Evolutionary conservation across 78 protist species (phyloP).

Genomic region (Salpingoeca rosetta): DNA sequence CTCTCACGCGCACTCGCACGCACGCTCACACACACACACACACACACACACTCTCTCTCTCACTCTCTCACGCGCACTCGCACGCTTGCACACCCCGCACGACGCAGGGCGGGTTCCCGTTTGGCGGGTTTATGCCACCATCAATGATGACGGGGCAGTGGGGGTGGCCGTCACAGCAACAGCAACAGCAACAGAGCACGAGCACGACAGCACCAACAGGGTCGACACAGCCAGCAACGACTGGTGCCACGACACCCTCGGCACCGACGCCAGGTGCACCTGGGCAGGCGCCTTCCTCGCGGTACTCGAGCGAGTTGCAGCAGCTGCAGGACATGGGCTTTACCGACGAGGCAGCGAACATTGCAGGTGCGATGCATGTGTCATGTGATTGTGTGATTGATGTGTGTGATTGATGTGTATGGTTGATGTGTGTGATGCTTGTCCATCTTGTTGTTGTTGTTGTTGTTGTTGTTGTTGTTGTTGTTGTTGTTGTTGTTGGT

Average conservation of each 20-base stretch:
- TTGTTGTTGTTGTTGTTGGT: too few relatives aligned
- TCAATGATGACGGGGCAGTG: background rate
- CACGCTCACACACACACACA: too few relatives aligned
- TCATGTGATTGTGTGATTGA: background rate
- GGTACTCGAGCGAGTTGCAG: slow-evolving; percentile 38
- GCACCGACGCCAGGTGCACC: too few relatives aligned
- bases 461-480: too few relatives aligned
- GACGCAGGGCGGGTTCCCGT: too few relatives aligned
- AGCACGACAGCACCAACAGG: too few relatives aligned
- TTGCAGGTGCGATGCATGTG: slow-evolving; percentile 2
- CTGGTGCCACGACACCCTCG: background rate
- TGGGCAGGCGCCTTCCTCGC: slow-evolving; percentile 32
- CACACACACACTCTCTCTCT: too few relatives aligned
- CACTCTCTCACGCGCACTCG: too few relatives aligned
- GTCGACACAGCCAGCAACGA: slow-evolving; percentile 14
- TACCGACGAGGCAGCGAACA: slow-evolving; percentile 47
- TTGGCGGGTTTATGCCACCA: background rate
- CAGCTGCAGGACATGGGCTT: slow-evolving; percentile 76
- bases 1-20: too few relatives aligned
- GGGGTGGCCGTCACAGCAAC: background rate
- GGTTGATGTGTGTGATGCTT: too few relatives aligned
- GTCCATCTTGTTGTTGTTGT: too few relatives aligned
- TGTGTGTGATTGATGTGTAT: background rate
- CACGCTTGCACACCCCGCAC: too few relatives aligned
- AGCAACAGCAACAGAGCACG: background rate